Evolutionary conservation across 257 asterid genomes (phyloP).

Genomic region (Echites panduratus): DNA sequence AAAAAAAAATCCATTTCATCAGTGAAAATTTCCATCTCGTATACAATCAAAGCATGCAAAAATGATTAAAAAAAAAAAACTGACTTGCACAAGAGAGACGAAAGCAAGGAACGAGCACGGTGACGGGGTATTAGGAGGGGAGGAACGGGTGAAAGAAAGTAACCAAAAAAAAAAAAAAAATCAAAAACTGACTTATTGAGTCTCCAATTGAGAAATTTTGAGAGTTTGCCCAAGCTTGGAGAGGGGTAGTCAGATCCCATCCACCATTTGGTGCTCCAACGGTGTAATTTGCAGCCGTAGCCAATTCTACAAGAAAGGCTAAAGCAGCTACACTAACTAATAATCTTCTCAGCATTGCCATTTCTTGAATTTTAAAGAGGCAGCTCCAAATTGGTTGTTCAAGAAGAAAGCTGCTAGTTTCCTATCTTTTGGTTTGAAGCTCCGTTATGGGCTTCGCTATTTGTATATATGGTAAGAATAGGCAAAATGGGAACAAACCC

Average conservation of each 20-base stretch:
- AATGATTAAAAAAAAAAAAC: no score
- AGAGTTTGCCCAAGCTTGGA: conserved; percentile 49
- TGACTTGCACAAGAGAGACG: no score
- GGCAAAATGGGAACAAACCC: neutral
- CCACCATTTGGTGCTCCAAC: conserved; percentile 57
- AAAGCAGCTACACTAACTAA: conserved; percentile 21
- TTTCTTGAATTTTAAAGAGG: conserved; percentile 11
- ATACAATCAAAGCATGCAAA: neutral
- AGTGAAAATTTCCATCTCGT: neutral
- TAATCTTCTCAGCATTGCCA: conserved; percentile 31
- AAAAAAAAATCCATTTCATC: conserved; percentile 4
- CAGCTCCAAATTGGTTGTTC: conserved; percentile 8
- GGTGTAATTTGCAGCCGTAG: conserved; percentile 43
- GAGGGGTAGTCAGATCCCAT: conserved; percentile 45
- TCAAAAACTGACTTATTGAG: conserved; percentile 40
- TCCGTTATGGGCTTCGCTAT: conserved; percentile 11
- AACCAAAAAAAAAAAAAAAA: no score
- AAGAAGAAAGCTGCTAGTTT: neutral
- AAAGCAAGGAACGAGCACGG: no score
- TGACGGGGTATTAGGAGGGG: no score
- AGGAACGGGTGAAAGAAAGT: no score
- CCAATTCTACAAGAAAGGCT: conserved; percentile 23
- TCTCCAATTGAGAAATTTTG: conserved; percentile 45
- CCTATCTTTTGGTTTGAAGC: neutral
- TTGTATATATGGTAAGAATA: conserved; percentile 14